phyloP scores from a whole-genome alignment of 805 yeast genomes.

The Yamadazyma takamatsuzukensis region DNA sequence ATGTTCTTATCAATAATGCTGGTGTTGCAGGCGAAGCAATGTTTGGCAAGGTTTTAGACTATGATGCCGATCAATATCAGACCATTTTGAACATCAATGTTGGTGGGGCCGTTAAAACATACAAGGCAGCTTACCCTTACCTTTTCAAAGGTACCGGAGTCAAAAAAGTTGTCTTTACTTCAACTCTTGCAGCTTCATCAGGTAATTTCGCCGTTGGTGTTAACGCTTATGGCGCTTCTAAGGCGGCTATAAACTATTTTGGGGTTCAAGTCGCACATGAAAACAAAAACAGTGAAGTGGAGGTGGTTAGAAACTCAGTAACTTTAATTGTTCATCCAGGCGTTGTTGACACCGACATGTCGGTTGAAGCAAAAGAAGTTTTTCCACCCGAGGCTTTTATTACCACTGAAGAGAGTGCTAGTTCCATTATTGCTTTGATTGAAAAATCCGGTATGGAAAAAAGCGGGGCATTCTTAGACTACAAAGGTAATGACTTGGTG shows the following conservation, averaged over 20 bases:
- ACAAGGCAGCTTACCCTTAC: constrained; percentile 10
- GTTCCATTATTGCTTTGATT: no score
- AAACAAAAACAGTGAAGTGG: constrained; percentile 14
- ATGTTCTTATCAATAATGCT: constrained; percentile 32
- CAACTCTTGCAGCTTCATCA: constrained; percentile 15
- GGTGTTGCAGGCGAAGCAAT: constrained; percentile 20
- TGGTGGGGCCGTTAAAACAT: constrained; percentile 9
- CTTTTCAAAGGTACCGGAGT: constrained; percentile 4
- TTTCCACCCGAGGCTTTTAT: no score
- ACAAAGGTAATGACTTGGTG: no score
- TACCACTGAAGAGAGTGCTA: no score
- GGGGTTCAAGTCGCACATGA: constrained; percentile 21
- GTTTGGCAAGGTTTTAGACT: no score
- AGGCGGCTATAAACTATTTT: constrained; percentile 32
- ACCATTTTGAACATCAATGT: constrained; percentile 6
- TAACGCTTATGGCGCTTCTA: constrained; percentile 30
- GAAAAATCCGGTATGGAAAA: no score
- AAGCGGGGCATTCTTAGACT: no score
- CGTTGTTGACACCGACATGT: constrained; percentile 33
- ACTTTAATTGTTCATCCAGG: constrained; percentile 28
- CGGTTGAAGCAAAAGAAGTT: constrained; percentile 7
- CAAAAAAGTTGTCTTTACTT: constrained; percentile 20
- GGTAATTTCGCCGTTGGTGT: constrained; percentile 1
- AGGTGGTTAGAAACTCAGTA: constrained; percentile 16
- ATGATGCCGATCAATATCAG: constrained; percentile 5